A percentile compares a stretch with the other conserved stretches of the same genome.
phyloP scores from a whole-genome alignment of 129 eudicot genomes.

The Glebionis coronaria region DNA sequence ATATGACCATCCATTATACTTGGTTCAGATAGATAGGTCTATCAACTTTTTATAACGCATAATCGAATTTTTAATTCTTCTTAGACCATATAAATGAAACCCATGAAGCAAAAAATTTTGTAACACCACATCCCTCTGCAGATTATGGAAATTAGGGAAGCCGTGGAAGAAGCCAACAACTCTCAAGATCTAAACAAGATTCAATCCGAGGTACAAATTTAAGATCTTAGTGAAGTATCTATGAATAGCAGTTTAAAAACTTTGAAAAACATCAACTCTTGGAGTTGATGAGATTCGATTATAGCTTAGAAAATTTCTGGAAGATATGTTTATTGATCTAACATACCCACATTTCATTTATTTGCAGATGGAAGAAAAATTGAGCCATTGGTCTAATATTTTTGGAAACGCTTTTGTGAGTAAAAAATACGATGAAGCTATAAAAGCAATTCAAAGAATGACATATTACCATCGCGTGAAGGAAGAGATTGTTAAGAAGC shows the following conservation, averaged over 20 bases:
- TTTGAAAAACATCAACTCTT: no score
- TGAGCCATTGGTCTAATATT: slow-evolving; percentile 44
- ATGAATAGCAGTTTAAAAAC: neutral
- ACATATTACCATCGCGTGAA: slow-evolving; percentile 71
- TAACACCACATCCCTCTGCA: slow-evolving; percentile 26
- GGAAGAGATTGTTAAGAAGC: slow-evolving; percentile 81
- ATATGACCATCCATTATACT: neutral
- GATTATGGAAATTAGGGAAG: slow-evolving; percentile 96
- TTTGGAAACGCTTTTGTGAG: slow-evolving; percentile 61
- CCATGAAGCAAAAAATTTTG: neutral
- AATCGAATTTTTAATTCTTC: neutral
- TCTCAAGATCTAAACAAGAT: slow-evolving; percentile 51
- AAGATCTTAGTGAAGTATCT: no score
- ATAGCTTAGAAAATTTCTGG: neutral
- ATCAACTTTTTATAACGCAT: neutral
- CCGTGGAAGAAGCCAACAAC: slow-evolving; percentile 77
- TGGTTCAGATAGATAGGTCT: neutral
- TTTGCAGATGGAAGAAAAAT: slow-evolving; percentile 68
- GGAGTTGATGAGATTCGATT: no score
- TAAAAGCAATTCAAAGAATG: slow-evolving; percentile 68
- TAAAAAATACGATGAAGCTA: slow-evolving; percentile 55
- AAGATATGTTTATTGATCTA: neutral
- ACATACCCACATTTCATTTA: slow-evolving; percentile 5
- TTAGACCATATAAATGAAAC: neutral
- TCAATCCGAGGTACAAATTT: slow-evolving; percentile 50